Base-by-base conservation (phyloP, 2,329 filamentous ascomycete species). In the Colletotrichum agaves region DNA sequence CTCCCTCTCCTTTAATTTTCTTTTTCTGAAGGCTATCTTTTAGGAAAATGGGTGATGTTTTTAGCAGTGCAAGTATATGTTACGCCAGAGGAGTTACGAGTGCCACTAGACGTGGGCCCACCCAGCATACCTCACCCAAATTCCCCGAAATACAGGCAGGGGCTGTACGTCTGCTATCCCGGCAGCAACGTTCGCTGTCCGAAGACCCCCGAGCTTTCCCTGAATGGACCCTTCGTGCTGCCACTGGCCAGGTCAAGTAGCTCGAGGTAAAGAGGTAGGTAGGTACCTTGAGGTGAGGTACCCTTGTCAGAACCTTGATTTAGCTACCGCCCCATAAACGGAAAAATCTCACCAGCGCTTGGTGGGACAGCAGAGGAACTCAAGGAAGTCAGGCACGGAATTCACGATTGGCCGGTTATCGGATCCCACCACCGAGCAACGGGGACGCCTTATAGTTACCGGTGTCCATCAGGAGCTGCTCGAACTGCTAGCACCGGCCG, bases 261-360 rank as follows among this genome's bases (percentile, higher is more conserved):
- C 19, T 46, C 12, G 19, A 46, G 17, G 17, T 17, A 44, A 23
- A 23, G 23, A 3, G 23, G 23, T 23, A 23, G 23, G 23, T 21
- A 19, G 3, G 12, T 11, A 5, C 44, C 44, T 19, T 23, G 17
- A 13, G 19, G 44, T 19, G 10, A 8, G 4, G 8, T 13, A 41
- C 39, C 62, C 62, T 10, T 61, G 57, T 65, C 46, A 61, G 57
- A 47, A 65, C 39, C 47, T 61, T 65, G 57, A 46, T 55, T 17
- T 57, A 52, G 33, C 19, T 47, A 47, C 47, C 31, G 17, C 10
- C 10, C 31, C 31, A 17, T 31, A 35, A 23, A 21, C 46, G n/a
- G 47, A 2, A 19, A 61, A 55, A 61, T 33, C 37, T 49, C 37
- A 50, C 27, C 35, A 33, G 43, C 35, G 21, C n/a, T 23, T 27